These are phyloP conservation scores for Hymenoscyphus repandus DNA, from an alignment of 2,329 filamentous ascomycete species.

Conservation along the genomic window DNA sequence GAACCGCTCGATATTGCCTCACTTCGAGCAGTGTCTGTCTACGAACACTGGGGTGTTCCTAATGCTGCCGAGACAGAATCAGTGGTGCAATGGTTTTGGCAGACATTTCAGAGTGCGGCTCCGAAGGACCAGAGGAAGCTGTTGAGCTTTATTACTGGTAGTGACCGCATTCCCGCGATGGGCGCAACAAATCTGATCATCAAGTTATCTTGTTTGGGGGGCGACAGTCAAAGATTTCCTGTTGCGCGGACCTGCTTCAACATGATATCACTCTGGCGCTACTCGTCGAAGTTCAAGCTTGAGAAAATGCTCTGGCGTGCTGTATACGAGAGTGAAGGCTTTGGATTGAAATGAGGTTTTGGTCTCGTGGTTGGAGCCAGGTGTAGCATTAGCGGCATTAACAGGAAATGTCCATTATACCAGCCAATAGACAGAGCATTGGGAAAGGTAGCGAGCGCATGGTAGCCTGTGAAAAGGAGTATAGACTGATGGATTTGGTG, in stretches of 20 bases:
- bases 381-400: not conserved
- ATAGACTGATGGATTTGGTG: not conserved
- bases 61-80: conserved; percentile 56
- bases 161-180: conserved; percentile 84
- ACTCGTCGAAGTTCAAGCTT: conserved; percentile 59
- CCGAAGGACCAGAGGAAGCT: conserved; percentile 70
- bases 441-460: not conserved
- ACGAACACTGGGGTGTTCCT: conserved; percentile 68
- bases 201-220: conserved; percentile 68
- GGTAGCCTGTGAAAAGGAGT: no score
- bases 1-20: conserved; percentile 75
- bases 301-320: conserved; percentile 75
- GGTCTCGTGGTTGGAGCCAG: not conserved
- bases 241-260: conserved; percentile 92
- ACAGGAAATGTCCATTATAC: not conserved
- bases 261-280: conserved; percentile 70
- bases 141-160: conserved; percentile 82
- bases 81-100: conserved; percentile 83
- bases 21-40: conserved; percentile 70
- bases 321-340: conserved; percentile 86
- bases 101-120: conserved; percentile 62
- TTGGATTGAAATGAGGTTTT: conserved; percentile 66
- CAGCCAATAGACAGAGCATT: not conserved
- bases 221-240: conserved; percentile 70
- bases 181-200: conserved; percentile 76